A percentile compares a stretch with the other conserved stretches of the same genome.
Evolutionary conservation across 1,139 yeast genomes (phyloP).

Genomic region (Pneumocystis sp.): DNA sequence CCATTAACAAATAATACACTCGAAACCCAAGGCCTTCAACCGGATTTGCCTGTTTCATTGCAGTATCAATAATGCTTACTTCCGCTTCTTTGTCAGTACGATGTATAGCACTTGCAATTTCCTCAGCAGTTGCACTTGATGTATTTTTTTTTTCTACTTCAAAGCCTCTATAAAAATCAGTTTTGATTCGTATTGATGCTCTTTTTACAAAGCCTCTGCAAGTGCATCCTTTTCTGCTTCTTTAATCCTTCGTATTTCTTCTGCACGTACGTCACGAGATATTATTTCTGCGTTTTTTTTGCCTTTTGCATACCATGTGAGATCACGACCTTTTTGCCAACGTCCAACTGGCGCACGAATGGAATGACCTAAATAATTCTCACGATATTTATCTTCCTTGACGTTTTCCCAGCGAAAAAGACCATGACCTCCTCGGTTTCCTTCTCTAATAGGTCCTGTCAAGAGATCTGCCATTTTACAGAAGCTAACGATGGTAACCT

Average conservation of each 20-base stretch:
- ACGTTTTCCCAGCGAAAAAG: constrained; percentile 21
- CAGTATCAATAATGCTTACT: not conserved
- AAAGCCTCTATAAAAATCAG: not conserved
- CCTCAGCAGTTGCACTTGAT: not conserved
- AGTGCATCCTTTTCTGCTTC: constrained; percentile 19
- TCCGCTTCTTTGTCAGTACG: not conserved
- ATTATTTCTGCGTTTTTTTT: constrained; percentile 6
- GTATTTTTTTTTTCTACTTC: not conserved
- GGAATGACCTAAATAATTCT: constrained; percentile 21
- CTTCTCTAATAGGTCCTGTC: constrained; percentile 15
- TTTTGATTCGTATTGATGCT: not conserved
- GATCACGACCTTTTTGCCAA: constrained; percentile 18
- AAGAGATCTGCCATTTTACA: not conserved
- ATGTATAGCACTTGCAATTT: not conserved
- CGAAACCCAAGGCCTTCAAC: not conserved
- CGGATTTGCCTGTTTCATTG: not conserved
- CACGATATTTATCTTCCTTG: constrained; percentile 19
- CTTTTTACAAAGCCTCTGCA: constrained; percentile 15
- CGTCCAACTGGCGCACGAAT: constrained; percentile 21
- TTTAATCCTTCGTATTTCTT: constrained; percentile 13
- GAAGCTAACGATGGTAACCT: too few relatives aligned
- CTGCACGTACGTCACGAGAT: constrained; percentile 1
- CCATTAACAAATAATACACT: not conserved
- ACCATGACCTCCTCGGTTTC: constrained; percentile 22
- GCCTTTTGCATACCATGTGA: constrained; percentile 20